Evolutionary conservation across 805 yeast species (phyloP), one percentile per base, ranked within the genome.

Genomic region (Dipodascopsis uninucleata): DNA sequence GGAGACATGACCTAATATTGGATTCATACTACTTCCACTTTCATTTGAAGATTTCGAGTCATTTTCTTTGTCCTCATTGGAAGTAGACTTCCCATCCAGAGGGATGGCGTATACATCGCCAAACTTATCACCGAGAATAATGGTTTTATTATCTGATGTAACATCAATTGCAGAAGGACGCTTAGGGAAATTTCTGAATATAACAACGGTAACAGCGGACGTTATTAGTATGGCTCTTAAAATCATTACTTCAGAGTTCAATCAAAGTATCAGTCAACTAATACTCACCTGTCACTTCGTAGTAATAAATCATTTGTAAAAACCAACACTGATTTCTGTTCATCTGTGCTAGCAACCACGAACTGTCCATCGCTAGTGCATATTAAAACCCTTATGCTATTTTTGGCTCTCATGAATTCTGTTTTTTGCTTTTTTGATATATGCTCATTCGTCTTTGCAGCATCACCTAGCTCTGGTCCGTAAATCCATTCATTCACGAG

Each of bases 1-100:
- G 2, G 97, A 89, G 4, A 93, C 97, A 65, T 93, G 99, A 5
- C 99, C 99, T 42, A 90, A 68, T 5, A 90, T 72, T 2, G 97
- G 97, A 29, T 70, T 74, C 34, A 77, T 22, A 10, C 40, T 45
- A 20, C 43, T 34, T 2, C 43, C 51, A 31, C 48, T 50, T 20
- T 47, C 52, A 9, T 26, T 45, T n/a, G 32, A 39, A 5, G 36
- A 62, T 20, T 28, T 42, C 8, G 41, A 36, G 18, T 25, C 28
- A 3, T 12, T n/a, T 8, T 12, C 28, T 72, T 71, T 31, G 58
- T 28, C 36, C 25, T n/a, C 22, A 14, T 28, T 17, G 23, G n/a
- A 37, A 1, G 43, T 36, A 9, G 47, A 52, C 16, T 36, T 48
- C 3, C 63, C 56, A 10, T 62, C 60, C 23, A 79, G 65, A 2